A percentile compares a stretch with the other conserved stretches of the same genome.
phyloP scores from a whole-genome alignment of 805 yeast species.

The Debaryomyces prosopidis region DNA sequence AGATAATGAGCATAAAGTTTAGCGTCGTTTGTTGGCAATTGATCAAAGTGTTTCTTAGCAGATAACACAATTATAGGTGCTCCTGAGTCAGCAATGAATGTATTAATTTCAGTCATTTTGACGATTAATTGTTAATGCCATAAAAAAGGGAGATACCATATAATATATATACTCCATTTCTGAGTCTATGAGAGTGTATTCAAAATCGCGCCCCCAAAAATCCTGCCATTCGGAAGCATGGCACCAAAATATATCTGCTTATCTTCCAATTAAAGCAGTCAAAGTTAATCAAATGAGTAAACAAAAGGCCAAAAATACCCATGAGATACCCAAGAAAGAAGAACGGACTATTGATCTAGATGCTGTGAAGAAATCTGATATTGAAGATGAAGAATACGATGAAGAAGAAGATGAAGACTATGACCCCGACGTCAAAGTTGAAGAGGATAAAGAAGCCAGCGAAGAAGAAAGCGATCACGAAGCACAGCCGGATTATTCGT shows the following conservation, averaged over 20 bases:
- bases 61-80: slow-evolving; percentile 49
- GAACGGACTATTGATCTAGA: background rate
- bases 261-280: background rate
- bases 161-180: background rate
- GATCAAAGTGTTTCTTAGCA: slow-evolving; percentile 69
- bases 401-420: slow-evolving; percentile 35
- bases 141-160: background rate
- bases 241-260: background rate
- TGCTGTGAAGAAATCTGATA: background rate
- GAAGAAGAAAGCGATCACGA: slow-evolving; percentile 30
- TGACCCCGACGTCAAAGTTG: slow-evolving; percentile 23
- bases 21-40: slow-evolving; percentile 58
- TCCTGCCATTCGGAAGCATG: background rate
- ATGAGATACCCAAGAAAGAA: background rate
- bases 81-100: slow-evolving; percentile 38
- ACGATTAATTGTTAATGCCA: background rate
- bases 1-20: slow-evolving; percentile 75
- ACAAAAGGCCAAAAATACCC: background rate
- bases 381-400: slow-evolving; percentile 17
- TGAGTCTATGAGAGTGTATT: background rate
- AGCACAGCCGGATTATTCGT: slow-evolving; percentile 42
- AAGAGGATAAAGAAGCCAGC: slow-evolving; percentile 17
- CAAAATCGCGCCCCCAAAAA: background rate
- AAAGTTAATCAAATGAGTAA: background rate
- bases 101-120: slow-evolving; percentile 12